Evolutionary conservation across 1,284 basidiomycete genomes (phyloP).

Genomic region (Ceratobasidium theobromae): DNA sequence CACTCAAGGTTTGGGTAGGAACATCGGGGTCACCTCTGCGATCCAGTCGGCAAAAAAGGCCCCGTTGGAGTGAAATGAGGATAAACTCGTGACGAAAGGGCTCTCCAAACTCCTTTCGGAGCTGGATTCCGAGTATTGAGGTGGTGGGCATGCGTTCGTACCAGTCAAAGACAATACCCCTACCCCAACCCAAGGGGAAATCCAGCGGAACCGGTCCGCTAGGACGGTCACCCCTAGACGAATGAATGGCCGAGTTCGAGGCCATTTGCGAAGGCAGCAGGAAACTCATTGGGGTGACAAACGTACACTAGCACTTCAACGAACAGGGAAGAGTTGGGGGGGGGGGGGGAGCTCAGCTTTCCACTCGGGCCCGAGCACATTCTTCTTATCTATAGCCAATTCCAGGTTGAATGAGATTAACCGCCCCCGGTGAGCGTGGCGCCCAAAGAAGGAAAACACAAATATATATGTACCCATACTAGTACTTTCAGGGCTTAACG

Average conservation of each 20-base stretch:
- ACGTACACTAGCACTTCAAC: too few species aligned
- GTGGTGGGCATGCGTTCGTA: conserved; percentile 21
- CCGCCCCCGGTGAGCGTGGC: too few species aligned
- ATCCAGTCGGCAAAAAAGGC: conserved; percentile 17
- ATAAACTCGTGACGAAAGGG: conserved; percentile 31
- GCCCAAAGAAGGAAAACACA: too few species aligned
- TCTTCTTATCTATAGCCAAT: too few species aligned
- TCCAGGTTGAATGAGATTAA: too few species aligned
- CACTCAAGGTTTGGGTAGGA: conserved; percentile 30
- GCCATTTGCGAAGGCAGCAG: conserved; percentile 17
- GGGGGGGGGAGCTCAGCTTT: too few species aligned
- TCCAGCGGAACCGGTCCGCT: conserved; percentile 28
- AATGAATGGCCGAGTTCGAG: conserved; percentile 30
- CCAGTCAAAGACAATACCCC: conserved; percentile 25
- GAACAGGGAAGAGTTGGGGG: too few species aligned
- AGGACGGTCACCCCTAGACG: conserved; percentile 22
- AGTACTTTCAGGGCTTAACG: too few species aligned
- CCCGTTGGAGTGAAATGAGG: conserved; percentile 18
- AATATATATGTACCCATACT: too few species aligned
- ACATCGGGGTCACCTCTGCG: conserved; percentile 27
- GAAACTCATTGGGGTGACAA: too few species aligned
- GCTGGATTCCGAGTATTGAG: conserved; percentile 13
- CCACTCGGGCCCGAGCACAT: too few species aligned
- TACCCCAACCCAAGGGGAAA: conserved; percentile 30
- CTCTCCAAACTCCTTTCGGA: conserved; percentile 30